Evolutionary conservation across 495 filamentous ascomycete species (phyloP).

Genomic region (Aspergillus sparsus): DNA sequence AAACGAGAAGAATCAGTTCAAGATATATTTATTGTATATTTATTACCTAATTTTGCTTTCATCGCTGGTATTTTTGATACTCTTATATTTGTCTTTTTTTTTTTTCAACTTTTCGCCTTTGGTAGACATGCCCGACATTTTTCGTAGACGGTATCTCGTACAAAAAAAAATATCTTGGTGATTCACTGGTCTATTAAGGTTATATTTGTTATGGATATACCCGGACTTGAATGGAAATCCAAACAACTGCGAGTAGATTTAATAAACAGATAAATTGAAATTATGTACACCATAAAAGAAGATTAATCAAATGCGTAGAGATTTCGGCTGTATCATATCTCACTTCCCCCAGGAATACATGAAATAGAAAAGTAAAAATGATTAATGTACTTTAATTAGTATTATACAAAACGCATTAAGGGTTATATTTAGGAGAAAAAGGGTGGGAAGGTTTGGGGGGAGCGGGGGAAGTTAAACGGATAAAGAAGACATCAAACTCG

Average conservation of each 20-base stretch:
- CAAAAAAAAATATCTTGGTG: too few species aligned
- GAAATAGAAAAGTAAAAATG: not conserved
- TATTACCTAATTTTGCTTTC: too few species aligned
- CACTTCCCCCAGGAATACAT: too few species aligned
- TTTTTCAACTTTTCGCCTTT: not conserved
- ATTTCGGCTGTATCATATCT: too few species aligned
- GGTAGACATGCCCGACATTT: not conserved
- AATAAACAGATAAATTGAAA: not conserved
- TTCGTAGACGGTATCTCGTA: too few species aligned
- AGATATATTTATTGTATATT: too few species aligned
- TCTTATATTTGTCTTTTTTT: not conserved
- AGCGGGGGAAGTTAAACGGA: not conserved
- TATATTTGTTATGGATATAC: too few species aligned
- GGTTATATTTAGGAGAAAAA: not conserved
- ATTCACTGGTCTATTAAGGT: too few species aligned
- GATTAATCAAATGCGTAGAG: not conserved
- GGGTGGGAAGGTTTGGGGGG: not conserved
- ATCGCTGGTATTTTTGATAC: too few species aligned
- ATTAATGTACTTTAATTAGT: slow-evolving; percentile 15
- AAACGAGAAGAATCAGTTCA: not conserved
- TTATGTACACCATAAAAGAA: not conserved
- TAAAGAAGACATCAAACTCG: slow-evolving; percentile 18
- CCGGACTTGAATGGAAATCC: not conserved
- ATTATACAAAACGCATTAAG: slow-evolving; percentile 16
- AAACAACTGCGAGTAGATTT: not conserved